These are phyloP conservation scores for Annulohypoxylon bovei DNA, from an alignment of 495 filamentous ascomycete genomes.

Conservation along the genomic window DNA sequence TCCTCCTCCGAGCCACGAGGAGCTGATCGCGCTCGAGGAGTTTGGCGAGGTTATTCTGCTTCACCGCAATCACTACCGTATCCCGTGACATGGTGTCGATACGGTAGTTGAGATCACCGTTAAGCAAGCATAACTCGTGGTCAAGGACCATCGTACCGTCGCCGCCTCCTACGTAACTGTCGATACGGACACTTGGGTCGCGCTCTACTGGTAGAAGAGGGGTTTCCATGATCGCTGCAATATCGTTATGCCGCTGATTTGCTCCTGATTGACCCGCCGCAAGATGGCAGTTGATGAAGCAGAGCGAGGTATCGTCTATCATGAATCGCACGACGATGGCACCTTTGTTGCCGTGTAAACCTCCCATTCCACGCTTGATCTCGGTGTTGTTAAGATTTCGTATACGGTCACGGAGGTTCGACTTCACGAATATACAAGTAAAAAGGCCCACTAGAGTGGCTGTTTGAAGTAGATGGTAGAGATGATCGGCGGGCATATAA, in stretches of 20 bases:
- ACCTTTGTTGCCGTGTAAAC: slow-evolving; percentile 94
- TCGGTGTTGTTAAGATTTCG: slow-evolving; percentile 80
- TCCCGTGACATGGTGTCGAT: slow-evolving; percentile 97
- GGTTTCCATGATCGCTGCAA: slow-evolving; percentile 88
- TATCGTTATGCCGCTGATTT: slow-evolving; percentile 89
- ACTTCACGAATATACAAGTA: slow-evolving; percentile 92
- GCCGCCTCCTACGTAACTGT: slow-evolving; percentile 87
- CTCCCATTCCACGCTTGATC: slow-evolving; percentile 94
- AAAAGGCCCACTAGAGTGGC: slow-evolving; percentile 93
- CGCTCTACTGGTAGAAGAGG: slow-evolving; percentile 73
- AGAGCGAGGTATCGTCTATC: slow-evolving; percentile 90
- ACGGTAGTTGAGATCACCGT: slow-evolving; percentile 97
- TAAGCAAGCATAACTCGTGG: slow-evolving; percentile 94
- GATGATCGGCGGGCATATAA: slow-evolving; percentile 77
- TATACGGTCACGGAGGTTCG: slow-evolving; percentile 76
- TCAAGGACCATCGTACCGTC: slow-evolving; percentile 97
- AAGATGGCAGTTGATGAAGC: slow-evolving; percentile 97
- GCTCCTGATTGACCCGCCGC: slow-evolving; percentile 93
- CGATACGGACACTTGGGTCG: slow-evolving; percentile 66
- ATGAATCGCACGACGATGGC: slow-evolving; percentile 91
- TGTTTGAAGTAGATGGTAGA: slow-evolving; percentile 87
- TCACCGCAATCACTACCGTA: slow-evolving; percentile 84
- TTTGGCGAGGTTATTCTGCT: slow-evolving; percentile 81
- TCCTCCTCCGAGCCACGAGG: slow-evolving; percentile 83
- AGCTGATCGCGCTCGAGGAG: slow-evolving; percentile 96